phyloP scores from a whole-genome alignment of 2,329 filamentous ascomycete genomes.

The Cercospora canescens region DNA sequence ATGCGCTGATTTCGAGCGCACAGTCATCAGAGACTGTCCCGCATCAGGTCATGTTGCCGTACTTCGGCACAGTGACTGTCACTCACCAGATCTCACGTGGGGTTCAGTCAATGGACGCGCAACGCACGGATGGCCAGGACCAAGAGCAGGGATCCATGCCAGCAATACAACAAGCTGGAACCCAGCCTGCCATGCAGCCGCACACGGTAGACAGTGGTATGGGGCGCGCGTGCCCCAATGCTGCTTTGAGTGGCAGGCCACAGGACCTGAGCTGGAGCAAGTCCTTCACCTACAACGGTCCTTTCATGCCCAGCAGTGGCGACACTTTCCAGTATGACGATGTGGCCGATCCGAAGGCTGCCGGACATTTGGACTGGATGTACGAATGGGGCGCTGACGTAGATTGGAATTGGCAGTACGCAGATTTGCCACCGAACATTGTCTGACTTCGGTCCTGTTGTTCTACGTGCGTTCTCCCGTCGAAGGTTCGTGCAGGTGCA shows the following conservation, averaged over 20 bases:
- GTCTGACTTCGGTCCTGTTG: neutral
- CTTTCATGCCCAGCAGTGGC: neutral
- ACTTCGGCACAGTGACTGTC: conserved; percentile 13
- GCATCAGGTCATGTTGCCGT: conserved; percentile 9
- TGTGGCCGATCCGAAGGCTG: neutral
- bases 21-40: neutral
- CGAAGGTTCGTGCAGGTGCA: neutral
- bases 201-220: neutral
- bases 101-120: neutral
- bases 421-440: conserved; percentile 11
- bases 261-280: neutral
- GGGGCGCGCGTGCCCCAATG: neutral
- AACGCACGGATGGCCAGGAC: neutral
- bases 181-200: neutral
- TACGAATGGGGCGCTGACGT: neutral
- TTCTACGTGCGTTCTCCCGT: neutral
- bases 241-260: neutral
- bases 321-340: neutral
- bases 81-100: neutral
- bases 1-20: conserved; percentile 4
- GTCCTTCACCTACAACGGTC: conserved; percentile 2
- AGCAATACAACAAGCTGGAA: neutral
- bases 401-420: conserved; percentile 15
- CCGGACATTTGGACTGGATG: neutral
- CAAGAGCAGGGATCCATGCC: neutral